Conservation (phyloP, 805 yeast species). For the Pichia deserticola region DNA sequence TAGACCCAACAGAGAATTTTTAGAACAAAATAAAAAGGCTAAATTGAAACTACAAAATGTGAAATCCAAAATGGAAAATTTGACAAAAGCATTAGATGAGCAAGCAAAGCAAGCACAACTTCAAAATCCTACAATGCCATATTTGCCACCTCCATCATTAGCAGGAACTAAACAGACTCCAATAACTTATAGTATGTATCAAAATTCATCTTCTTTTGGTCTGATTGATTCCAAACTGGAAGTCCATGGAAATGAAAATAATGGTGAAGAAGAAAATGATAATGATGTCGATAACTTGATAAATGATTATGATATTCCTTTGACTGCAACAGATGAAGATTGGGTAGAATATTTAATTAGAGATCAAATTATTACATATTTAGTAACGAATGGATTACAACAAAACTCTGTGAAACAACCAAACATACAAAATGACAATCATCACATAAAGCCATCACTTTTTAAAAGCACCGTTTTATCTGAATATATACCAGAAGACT, state of each 20-base stretch:
- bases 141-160: conserved; percentile 10
- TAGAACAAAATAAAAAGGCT: conserved; percentile 18
- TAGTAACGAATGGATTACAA: conserved; percentile 5
- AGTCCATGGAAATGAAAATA: neutral
- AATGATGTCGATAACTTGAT: conserved; percentile 1
- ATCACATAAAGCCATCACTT: conserved; percentile 14
- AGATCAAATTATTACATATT: conserved; percentile 14
- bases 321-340: conserved; percentile 23
- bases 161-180: conserved; percentile 1
- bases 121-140: conserved; percentile 18
- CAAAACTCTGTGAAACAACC: neutral
- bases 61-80: conserved; percentile 25
- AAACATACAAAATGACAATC: neutral
- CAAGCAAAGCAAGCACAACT: conserved; percentile 21
- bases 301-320: conserved; percentile 11
- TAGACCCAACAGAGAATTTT: conserved; percentile 25
- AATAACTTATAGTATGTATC: neutral
- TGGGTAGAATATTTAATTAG: conserved; percentile 28
- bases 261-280: neutral
- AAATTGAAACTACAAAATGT: conserved; percentile 17
- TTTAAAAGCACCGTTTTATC: conserved; percentile 23
- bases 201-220: neutral
- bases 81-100: conserved; percentile 28
- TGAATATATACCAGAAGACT: conserved; percentile 24
- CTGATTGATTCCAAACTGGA: neutral